Evolutionary conservation across 1,284 basidiomycete species (phyloP), one percentile per base, ranked within the genome.

Genomic region (Tilletia setariae): DNA sequence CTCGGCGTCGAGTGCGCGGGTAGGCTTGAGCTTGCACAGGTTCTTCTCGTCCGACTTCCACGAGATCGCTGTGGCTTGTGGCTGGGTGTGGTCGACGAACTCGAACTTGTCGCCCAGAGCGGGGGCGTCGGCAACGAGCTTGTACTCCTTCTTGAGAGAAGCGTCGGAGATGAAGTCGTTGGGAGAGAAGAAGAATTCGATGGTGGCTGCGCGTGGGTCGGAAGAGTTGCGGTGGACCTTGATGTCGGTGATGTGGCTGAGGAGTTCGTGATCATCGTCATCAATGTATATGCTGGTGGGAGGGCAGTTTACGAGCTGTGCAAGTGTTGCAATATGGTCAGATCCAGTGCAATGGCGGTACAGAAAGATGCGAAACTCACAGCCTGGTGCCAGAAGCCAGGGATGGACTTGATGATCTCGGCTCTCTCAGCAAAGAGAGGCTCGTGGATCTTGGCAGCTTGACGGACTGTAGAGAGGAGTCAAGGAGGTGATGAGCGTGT

Each of bases 41-140:
- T 89, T 89, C 74, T 91, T 89, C 59, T 88, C 85, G 56, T 89
- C 85, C 73, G 90, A 88, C 83, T 93, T 94, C 92, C 92, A 94
- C 80, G 88, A 83, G 72, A 94, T 91, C 83, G 87, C 87, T 30
- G 75, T 76, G 70, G 72, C 73, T 43, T 74, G 68, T 15, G 77
- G 82, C 75, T 73, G 70, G 40, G 75, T 76, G 71, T 79, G 72
- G 35, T 77, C 69, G 43, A 74, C 47, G 65, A 81, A 79, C 71
- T 80, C 80, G 63, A 79, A 82, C 64, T 80, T 74, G 43, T 74
- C 67, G 47, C 74, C 69, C 25, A 77, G 69, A 25, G 67, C 46
- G 51, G 73, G 69, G 28, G 80, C 76, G 42, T 78, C 78, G 0
- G 73, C 70, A 47, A 70, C 68, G 23, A 76, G 70, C 25, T 67